Percentiles rank a stretch among this genome's conserved stretches.
Conservation (phyloP, 106 monocot genomes). For the Allium cepa region DNA sequence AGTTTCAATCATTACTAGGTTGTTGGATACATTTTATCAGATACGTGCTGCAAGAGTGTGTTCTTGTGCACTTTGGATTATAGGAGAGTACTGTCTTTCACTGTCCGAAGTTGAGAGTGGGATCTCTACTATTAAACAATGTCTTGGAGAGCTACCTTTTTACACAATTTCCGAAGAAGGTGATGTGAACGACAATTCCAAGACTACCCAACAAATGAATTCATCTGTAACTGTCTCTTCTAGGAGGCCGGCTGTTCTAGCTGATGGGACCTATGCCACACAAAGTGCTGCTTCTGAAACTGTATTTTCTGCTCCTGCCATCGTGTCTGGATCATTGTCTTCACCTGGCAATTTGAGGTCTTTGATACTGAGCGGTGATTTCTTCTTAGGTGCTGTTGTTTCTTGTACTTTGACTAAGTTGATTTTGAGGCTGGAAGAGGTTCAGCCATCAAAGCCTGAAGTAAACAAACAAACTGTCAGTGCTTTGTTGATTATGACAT, state of each 20-base stretch:
- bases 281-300: constrained; percentile 89
- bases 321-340: constrained; percentile 45
- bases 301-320: constrained; percentile 41
- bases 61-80: constrained; percentile 85
- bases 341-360: constrained; percentile 71
- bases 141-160: constrained; percentile 87
- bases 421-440: constrained; percentile 75
- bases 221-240: constrained; percentile 64
- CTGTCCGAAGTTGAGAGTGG: constrained; percentile 80
- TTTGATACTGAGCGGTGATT: constrained; percentile 74
- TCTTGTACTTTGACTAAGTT: constrained; percentile 82
- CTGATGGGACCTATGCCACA: constrained; percentile 94
- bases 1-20: constrained; percentile 78
- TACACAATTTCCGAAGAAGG: constrained; percentile 58
- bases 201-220: constrained; percentile 26
- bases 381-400: constrained; percentile 79
- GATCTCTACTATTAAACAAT: constrained; percentile 76
- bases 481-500: constrained; percentile 65
- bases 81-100: constrained; percentile 85
- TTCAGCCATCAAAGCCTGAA: constrained; percentile 67
- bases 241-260: constrained; percentile 72
- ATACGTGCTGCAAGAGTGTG: constrained; percentile 82
- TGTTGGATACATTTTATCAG: constrained; percentile 86
- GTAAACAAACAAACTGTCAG: constrained; percentile 42
- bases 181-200: constrained; percentile 33